Base-by-base conservation (phyloP, 257 asterid species). In the Mitragyna speciosa region DNA sequence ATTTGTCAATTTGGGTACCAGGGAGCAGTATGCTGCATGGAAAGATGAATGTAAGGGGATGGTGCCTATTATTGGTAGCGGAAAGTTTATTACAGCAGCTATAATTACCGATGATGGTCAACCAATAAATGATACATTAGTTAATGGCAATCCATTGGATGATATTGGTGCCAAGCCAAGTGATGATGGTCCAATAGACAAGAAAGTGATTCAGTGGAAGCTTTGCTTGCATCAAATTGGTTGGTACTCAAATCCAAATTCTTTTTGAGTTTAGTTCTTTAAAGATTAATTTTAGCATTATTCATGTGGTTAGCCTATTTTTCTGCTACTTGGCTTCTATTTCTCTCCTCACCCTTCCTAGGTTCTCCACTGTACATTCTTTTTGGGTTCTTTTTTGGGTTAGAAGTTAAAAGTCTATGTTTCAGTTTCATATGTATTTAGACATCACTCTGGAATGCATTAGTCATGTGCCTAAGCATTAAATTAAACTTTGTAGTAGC, bases 151-250 rank as follows among this genome's bases (percentile, higher is more conserved):
- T 72, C 77, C 59, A 56, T 74, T 70, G 52, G 85, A 75, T 76
- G 58, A 75, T 56, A 52, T 58, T 39, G 78, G 45, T 75, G 82
- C 48, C 72, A 45, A 65, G 67, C 78, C 89, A 65, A 81, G 70
- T 80, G 48, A 77, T 71, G 76, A 80, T 79, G 87, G 86, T 80
- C 54, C 84, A 17, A 31, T 69, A 47, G 95, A 92, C 80, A 86
- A 85, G 81, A 93, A 82, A 72, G 87, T 84, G 89, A 84, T 85
- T 81, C 94, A 89, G 75, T 95, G 99, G 99, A 90, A 80, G 91
- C 90, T 84, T 80, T 78, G 68, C 86, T 89, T 95, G 80, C 89
- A 90, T 83, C 99, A 95, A 84, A 95, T 95, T 78, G 99, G 99
- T 95, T 75, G 63, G 95, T 85, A 80, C 76, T 83, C 71, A 71